Conservation (phyloP, 2,329 filamentous ascomycete species). For the Mycosphaerella arachidis region DNA sequence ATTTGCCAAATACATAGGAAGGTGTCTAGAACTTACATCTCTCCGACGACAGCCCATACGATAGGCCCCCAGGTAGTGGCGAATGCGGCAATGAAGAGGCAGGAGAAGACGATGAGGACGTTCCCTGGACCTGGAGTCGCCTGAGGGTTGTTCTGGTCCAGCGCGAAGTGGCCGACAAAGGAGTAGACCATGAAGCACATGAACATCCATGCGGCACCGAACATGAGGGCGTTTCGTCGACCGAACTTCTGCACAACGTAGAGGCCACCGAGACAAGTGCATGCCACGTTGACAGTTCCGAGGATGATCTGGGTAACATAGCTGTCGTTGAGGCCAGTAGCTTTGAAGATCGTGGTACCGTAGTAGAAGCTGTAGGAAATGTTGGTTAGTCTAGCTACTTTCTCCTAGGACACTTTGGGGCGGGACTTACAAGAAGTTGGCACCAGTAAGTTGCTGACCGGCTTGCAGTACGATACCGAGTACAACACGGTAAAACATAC, state of each 20-base stretch:
- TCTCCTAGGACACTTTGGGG: not conserved
- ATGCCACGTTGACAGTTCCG: slow-evolving; percentile 45
- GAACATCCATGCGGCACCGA: slow-evolving; percentile 40
- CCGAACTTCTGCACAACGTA: slow-evolving; percentile 48
- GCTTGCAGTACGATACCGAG: slow-evolving; percentile 32
- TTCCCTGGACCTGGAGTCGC: slow-evolving; percentile 29
- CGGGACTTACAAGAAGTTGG: slow-evolving; percentile 28
- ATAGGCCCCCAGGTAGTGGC: slow-evolving; percentile 35
- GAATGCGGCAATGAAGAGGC: slow-evolving; percentile 35
- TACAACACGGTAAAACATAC: slow-evolving; percentile 31
- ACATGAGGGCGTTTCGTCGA: slow-evolving; percentile 45
- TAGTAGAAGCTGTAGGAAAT: slow-evolving; percentile 23
- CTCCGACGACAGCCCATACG: slow-evolving; percentile 35
- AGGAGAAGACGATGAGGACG: slow-evolving; percentile 35
- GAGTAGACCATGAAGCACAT: slow-evolving; percentile 60
- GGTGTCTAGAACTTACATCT: slow-evolving; percentile 21
- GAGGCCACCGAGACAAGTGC: slow-evolving; percentile 46
- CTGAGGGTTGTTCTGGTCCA: slow-evolving; percentile 16
- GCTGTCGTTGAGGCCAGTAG: slow-evolving; percentile 33
- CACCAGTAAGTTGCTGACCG: slow-evolving; percentile 41
- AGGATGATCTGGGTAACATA: slow-evolving; percentile 48
- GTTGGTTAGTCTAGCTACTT: not conserved
- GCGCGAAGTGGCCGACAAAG: slow-evolving; percentile 29
- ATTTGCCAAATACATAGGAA: too few relatives aligned
- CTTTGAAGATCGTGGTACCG: slow-evolving; percentile 41